Evolutionary conservation across 768 basidiomycete genomes (phyloP).

Genomic region (Termitomyces sp.): DNA sequence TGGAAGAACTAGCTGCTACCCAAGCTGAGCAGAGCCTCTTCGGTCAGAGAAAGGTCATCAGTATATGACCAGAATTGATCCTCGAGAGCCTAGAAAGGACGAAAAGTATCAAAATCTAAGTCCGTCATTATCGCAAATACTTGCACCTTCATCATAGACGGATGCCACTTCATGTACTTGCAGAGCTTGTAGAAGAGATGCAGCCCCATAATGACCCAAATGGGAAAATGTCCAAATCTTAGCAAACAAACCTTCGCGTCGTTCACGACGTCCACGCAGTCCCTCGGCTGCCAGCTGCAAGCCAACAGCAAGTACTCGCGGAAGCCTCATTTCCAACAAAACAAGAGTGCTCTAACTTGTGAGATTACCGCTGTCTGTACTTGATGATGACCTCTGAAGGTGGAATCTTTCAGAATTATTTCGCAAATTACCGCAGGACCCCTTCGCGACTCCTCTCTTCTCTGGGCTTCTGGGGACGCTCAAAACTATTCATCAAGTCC

Average conservation of each 20-base stretch:
- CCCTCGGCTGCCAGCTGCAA: neutral
- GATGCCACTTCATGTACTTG: neutral
- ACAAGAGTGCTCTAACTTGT: conserved; percentile 6
- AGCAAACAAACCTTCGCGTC: neutral
- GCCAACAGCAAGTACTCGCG: neutral
- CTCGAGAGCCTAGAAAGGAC: no score
- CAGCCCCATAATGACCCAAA: neutral
- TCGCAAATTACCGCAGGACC: conserved; percentile 20
- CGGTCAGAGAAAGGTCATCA: neutral
- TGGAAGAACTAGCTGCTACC: neutral
- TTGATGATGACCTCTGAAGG: conserved; percentile 16
- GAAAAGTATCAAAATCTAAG: neutral
- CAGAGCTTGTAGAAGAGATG: no score
- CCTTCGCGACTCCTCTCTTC: conserved; percentile 17
- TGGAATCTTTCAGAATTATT: conserved; percentile 21
- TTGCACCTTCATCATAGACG: neutral
- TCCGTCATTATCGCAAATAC: neutral
- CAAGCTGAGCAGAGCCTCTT: neutral
- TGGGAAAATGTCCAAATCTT: neutral
- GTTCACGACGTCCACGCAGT: neutral
- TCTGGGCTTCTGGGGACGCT: conserved; percentile 13
- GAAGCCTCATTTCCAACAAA: neutral
- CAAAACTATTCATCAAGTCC: conserved; percentile 8
- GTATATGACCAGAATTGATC: neutral
- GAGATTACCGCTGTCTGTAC: conserved; percentile 3